Conservation (phyloP, 78 protist species). For the Blattamonas nauphoetae region DNA sequence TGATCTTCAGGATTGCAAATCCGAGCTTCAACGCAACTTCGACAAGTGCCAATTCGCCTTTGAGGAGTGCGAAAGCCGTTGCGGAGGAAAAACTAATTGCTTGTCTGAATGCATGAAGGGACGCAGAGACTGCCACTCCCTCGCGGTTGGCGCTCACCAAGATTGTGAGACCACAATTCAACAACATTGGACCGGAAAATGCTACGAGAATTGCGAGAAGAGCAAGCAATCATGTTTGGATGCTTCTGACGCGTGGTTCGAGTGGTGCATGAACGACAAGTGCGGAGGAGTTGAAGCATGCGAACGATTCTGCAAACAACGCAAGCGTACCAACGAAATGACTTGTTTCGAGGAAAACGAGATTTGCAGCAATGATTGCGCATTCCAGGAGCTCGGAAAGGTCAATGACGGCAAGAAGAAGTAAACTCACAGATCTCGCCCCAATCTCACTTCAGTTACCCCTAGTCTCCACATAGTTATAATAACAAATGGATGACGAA, state of each 20-base stretch:
- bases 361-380: conserved; percentile 7
- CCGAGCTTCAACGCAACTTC: neutral
- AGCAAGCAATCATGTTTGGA: conserved; percentile 5
- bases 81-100: neutral
- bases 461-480: too few species aligned
- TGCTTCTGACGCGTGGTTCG: conserved; percentile 7
- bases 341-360: neutral
- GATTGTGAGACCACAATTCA: neutral
- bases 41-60: neutral
- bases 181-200: neutral
- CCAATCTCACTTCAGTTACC: too few species aligned
- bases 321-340: conserved; percentile 14
- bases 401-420: neutral
- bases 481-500: too few species aligned
- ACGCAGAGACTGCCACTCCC: neutral
- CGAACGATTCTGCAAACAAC: conserved; percentile 10
- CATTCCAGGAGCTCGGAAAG: neutral
- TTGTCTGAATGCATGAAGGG: neutral
- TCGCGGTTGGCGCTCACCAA: neutral
- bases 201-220: conserved; percentile 16
- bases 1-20: neutral
- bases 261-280: conserved; percentile 13
- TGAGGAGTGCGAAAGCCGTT: neutral
- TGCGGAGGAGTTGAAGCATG: conserved; percentile 14
- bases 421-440: too few species aligned